Conservation (phyloP, 306 rosid species). For the Rosa chinensis region DNA sequence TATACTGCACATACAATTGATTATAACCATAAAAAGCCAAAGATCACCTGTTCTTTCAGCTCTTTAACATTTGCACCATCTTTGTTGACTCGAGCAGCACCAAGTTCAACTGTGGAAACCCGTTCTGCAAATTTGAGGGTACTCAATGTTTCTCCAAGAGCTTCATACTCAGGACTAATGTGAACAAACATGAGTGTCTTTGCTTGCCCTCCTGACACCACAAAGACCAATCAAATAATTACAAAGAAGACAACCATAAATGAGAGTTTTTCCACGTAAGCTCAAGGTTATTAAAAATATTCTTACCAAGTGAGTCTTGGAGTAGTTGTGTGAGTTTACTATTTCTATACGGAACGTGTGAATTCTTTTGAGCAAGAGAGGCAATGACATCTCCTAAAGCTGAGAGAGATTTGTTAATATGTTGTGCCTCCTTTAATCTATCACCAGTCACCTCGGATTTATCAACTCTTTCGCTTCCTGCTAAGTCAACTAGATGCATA, state of each 20-base stretch:
- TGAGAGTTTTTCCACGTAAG: neutral
- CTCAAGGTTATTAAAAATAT: neutral
- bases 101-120: conserved; percentile 83
- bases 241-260: neutral
- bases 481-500: conserved; percentile 95
- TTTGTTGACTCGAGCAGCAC: conserved; percentile 78
- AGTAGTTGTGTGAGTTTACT: conserved; percentile 97
- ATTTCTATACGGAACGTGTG: conserved; percentile 95
- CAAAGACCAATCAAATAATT: conserved; percentile 12
- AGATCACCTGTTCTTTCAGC: conserved; percentile 79
- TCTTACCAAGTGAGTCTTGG: conserved; percentile 90
- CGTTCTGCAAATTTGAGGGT: conserved; percentile 96
- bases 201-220: conserved; percentile 74
- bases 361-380: conserved; percentile 76
- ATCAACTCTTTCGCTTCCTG: conserved; percentile 98
- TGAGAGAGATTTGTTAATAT: conserved; percentile 94
- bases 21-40: neutral
- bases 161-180: conserved; percentile 81
- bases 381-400: conserved; percentile 95
- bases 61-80: conserved; percentile 71
- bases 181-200: conserved; percentile 97
- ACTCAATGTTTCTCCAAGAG: conserved; percentile 85
- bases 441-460: conserved; percentile 94
- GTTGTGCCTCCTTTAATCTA: conserved; percentile 94
- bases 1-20: neutral